A percentile compares a stretch with the other conserved stretches of the same genome.
Conservation (phyloP, 192 early-diverging fungal species). For the Coemansia sp. region DNA sequence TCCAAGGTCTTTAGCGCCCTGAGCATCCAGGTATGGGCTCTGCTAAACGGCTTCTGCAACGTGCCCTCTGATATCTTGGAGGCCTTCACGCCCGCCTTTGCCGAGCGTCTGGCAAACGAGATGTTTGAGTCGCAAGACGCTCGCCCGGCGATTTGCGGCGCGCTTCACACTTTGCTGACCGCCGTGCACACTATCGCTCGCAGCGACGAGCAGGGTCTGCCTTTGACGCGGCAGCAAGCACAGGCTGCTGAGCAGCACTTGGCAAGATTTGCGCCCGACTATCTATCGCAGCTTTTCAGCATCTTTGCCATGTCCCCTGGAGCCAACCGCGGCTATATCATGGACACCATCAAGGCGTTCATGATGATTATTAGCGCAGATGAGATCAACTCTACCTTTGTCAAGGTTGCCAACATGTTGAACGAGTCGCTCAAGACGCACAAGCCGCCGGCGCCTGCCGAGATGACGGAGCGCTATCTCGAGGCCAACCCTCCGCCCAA, state of each 20-base stretch:
- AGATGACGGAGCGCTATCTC: constrained; percentile 48
- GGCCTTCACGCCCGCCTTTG: constrained; percentile 60
- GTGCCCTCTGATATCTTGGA: constrained; percentile 69
- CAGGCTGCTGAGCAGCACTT: constrained; percentile 56
- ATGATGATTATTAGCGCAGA: constrained; percentile 56
- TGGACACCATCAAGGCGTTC: constrained; percentile 67
- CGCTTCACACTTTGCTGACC: constrained; percentile 62
- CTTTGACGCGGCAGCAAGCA: constrained; percentile 55
- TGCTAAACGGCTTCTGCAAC: constrained; percentile 82
- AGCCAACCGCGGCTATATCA: constrained; percentile 60
- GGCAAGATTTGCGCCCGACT: constrained; percentile 65
- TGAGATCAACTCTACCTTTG: constrained; percentile 65
- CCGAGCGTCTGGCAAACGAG: constrained; percentile 70
- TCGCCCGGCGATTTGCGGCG: constrained; percentile 73
- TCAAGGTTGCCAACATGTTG: constrained; percentile 57
- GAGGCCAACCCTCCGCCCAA: constrained; percentile 60
- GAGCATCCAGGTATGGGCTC: constrained; percentile 81
- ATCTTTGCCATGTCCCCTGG: constrained; percentile 66
- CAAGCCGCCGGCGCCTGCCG: constrained; percentile 51
- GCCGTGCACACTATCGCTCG: constrained; percentile 32
- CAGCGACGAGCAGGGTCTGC: constrained; percentile 16
- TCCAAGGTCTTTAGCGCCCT: constrained; percentile 91
- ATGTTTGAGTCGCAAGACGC: constrained; percentile 71
- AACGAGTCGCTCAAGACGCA: constrained; percentile 57
- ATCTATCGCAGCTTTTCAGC: constrained; percentile 74